Conservation (phyloP, 1,284 basidiomycete genomes). For the Peniophora sp. region DNA sequence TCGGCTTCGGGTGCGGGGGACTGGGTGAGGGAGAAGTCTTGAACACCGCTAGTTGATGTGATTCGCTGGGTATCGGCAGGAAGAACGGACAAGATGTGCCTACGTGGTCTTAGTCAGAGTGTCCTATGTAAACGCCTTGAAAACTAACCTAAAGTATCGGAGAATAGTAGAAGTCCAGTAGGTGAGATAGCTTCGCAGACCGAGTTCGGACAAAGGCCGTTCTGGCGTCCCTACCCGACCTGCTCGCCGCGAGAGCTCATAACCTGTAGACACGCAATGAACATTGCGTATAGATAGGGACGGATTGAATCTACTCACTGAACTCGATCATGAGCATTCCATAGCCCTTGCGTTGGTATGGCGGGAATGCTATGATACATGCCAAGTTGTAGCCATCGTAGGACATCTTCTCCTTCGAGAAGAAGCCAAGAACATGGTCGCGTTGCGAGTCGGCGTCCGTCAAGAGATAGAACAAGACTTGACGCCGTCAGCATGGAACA, state of each 20-base stretch:
- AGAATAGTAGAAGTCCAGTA: slow-evolving; percentile 88
- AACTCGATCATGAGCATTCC: slow-evolving; percentile 98
- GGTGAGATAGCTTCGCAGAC: slow-evolving; percentile 84
- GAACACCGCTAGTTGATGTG: slow-evolving; percentile 30
- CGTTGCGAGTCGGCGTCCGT: slow-evolving; percentile 78
- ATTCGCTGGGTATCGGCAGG: slow-evolving; percentile 41
- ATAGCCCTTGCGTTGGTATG: slow-evolving; percentile 85
- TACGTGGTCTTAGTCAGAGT: slow-evolving; percentile 16
- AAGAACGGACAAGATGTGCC: slow-evolving; percentile 50
- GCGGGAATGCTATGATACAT: slow-evolving; percentile 93
- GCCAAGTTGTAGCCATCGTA: slow-evolving; percentile 98
- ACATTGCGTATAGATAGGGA: not conserved
- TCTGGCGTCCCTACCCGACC: slow-evolving; percentile 88
- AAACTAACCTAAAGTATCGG: slow-evolving; percentile 63
- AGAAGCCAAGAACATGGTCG: slow-evolving; percentile 86
- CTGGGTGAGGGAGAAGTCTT: slow-evolving; percentile 30
- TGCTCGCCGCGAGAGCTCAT: slow-evolving; percentile 79
- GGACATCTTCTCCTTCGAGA: slow-evolving; percentile 96
- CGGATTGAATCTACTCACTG: slow-evolving; percentile 48
- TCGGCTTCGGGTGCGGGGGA: slow-evolving; percentile 26
- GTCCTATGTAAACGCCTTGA: not conserved
- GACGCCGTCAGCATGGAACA: not conserved
- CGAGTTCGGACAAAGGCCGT: slow-evolving; percentile 89
- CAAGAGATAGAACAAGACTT: slow-evolving; percentile 89
- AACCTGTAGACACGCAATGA: slow-evolving; percentile 47